Evolutionary conservation across 768 basidiomycete species (phyloP).

Genomic region (Leccinum subtestaceum): DNA sequence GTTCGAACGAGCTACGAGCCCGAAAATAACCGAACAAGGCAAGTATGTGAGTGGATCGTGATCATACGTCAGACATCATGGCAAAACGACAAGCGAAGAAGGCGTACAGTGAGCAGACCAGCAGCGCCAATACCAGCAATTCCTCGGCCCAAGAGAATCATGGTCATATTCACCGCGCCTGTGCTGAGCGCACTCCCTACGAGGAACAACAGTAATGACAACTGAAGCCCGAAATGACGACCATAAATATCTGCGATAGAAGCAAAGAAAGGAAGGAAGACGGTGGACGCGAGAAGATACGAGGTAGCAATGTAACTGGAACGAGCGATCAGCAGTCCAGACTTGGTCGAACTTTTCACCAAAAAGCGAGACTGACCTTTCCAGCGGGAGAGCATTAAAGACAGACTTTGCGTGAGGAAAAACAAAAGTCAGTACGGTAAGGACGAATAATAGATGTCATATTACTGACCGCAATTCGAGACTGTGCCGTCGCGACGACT

Average conservation of each 20-base stretch:
- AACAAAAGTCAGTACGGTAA: not conserved
- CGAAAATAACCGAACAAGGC: not conserved
- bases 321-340: not conserved
- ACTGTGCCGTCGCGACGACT: constrained; percentile 54
- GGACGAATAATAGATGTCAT: not conserved
- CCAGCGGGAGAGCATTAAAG: constrained; percentile 27
- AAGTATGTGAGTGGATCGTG: not conserved
- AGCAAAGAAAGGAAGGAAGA: constrained; percentile 51
- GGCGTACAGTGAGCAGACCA: constrained; percentile 36
- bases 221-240: constrained; percentile 45
- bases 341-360: not conserved
- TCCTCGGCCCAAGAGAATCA: constrained; percentile 45
- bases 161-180: constrained; percentile 43
- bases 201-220: constrained; percentile 44
- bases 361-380: constrained; percentile 18
- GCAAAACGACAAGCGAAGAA: not conserved
- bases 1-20: constrained; percentile 37
- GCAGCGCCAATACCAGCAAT: constrained; percentile 51
- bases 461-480: constrained; percentile 45
- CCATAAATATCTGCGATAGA: constrained; percentile 51
- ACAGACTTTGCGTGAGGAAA: constrained; percentile 18
- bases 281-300: constrained; percentile 50
- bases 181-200: constrained; percentile 48
- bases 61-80: not conserved
- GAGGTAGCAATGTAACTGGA: constrained; percentile 47